These are phyloP conservation scores for Phytophthora idaei DNA, from an alignment of 352 stramenopile species.

Conservation along the genomic window DNA sequence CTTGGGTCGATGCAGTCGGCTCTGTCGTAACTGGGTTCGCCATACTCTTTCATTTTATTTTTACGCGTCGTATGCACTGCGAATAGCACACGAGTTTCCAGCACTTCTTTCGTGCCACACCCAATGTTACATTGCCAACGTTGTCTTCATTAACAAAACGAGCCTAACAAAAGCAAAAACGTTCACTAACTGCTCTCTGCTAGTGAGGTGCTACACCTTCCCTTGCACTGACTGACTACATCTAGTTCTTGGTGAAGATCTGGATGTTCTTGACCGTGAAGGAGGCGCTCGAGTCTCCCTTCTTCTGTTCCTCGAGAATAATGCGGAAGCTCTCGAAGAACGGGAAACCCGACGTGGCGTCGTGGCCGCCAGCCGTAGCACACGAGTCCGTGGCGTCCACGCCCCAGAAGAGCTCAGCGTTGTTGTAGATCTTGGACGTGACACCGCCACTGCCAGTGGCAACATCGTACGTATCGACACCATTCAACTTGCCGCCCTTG, in stretches of 20 bases:
- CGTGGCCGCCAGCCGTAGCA: constrained; percentile 54
- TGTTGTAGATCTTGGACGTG: constrained; percentile 83
- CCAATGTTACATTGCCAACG: too few relatives aligned
- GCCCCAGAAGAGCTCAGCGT: constrained; percentile 73
- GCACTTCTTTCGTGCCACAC: too few relatives aligned
- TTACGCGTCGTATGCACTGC: too few relatives aligned
- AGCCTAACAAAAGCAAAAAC: constrained; percentile 21
- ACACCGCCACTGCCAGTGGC: constrained; percentile 43
- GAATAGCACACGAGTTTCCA: too few relatives aligned
- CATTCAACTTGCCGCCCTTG: constrained; percentile 59
- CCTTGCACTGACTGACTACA: background rate
- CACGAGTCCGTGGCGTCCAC: constrained; percentile 47
- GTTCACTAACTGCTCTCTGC: background rate
- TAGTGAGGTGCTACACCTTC: background rate
- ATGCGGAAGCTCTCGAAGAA: constrained; percentile 82
- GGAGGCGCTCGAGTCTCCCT: constrained; percentile 61
- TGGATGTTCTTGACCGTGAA: constrained; percentile 82
- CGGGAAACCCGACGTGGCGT: constrained; percentile 69
- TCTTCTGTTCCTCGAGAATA: constrained; percentile 81
- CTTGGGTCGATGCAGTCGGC: background rate
- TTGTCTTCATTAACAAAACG: constrained; percentile 16
- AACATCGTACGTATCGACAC: constrained; percentile 69
- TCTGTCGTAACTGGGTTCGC: background rate
- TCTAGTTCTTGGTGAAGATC: constrained; percentile 71
- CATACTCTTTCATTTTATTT: background rate